phyloP scores from a whole-genome alignment of 2,329 filamentous ascomycete species.

The Colletotrichum agaves region DNA sequence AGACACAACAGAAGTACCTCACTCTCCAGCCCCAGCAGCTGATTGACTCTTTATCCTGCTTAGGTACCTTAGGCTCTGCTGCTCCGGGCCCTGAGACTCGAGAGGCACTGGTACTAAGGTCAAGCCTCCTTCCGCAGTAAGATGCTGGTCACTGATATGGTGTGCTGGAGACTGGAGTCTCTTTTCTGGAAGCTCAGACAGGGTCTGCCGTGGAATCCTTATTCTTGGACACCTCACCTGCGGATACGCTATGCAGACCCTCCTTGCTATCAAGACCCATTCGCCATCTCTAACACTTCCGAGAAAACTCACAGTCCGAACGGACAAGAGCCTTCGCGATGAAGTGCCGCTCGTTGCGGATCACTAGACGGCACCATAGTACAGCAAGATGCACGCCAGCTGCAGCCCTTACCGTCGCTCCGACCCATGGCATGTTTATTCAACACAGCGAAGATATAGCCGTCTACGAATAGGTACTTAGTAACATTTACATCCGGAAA shows the following conservation, averaged over 20 bases:
- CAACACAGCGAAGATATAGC: not conserved
- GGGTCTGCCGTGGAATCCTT: slow-evolving; percentile 1
- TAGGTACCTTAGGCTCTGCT: not conserved
- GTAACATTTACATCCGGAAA: too few relatives aligned
- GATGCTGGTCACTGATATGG: not conserved
- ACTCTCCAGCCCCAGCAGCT: not conserved
- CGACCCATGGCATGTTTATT: not conserved
- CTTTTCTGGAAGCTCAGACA: slow-evolving; percentile 21
- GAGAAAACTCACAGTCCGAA: not conserved
- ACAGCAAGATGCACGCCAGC: not conserved
- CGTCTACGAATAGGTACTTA: too few relatives aligned
- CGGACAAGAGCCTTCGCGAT: not conserved
- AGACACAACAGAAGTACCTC: not conserved
- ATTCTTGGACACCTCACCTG: slow-evolving; percentile 8
- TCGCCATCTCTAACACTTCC: slow-evolving; percentile 10
- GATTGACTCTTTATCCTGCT: not conserved
- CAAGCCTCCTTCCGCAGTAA: not conserved
- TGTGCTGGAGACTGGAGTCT: slow-evolving; percentile 13
- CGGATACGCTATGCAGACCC: not conserved
- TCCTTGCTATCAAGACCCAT: not conserved
- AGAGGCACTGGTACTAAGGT: slow-evolving; percentile 10
- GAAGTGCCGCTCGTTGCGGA: slow-evolving; percentile 4
- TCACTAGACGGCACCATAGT: not conserved
- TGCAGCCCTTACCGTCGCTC: not conserved
- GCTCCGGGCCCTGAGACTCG: not conserved